Conservation (phyloP, 139 green algal species). For the Micractinium sp. region DNA sequence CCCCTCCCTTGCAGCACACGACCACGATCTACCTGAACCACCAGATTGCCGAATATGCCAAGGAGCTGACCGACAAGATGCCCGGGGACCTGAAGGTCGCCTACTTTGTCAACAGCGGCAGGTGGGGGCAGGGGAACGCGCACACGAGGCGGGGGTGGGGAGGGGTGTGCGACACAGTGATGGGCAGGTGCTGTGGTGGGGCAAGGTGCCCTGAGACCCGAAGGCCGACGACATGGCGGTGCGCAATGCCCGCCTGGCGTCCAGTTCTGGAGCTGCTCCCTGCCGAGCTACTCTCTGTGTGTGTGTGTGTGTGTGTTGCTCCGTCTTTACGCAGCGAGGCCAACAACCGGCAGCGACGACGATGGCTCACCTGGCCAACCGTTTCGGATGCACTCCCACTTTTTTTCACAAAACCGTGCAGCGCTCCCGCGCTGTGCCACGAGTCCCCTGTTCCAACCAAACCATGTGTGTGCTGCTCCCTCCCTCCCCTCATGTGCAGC, state of each 20-base stretch:
- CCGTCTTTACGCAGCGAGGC: conserved; percentile 72
- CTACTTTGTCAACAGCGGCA: conserved; percentile 84
- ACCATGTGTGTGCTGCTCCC: background rate
- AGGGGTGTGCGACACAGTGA: no score
- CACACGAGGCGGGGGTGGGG: no score
- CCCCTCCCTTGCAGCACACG: conserved; percentile 63
- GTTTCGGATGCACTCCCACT: background rate
- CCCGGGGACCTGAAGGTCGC: conserved; percentile 70
- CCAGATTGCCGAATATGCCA: conserved; percentile 65
- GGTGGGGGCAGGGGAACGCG: no score
- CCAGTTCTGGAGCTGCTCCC: no score
- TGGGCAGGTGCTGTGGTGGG: no score
- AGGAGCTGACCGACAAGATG: conserved; percentile 69
- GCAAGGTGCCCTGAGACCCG: no score
- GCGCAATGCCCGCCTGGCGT: no score
- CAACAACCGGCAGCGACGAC: conserved; percentile 87
- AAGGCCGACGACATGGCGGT: no score
- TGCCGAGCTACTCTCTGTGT: no score
- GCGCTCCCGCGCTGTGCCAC: no score
- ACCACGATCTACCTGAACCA: conserved; percentile 86
- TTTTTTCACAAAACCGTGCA: background rate
- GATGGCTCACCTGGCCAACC: conserved; percentile 52
- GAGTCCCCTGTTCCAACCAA: no score
- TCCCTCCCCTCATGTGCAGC: conserved; percentile 31
- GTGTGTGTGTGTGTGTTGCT: no score